Evolutionary conservation across 73 alveolate species (phyloP), one percentile per base, ranked within the genome.

Genomic region (Blepharisma stoltei): DNA sequence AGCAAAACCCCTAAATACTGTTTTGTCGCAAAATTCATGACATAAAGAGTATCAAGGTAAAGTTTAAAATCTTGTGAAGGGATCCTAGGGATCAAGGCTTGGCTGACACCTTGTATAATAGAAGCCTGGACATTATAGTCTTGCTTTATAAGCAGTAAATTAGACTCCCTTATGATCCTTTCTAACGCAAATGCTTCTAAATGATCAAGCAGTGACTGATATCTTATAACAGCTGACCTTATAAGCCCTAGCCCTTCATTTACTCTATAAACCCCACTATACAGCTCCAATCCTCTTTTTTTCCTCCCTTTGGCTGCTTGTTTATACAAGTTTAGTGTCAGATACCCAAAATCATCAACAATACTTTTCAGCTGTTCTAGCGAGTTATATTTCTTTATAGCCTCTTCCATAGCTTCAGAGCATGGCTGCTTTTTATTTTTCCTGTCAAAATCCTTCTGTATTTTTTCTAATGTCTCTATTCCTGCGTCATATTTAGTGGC

Each of bases 211-310:
- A 18, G 49, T 4, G 14, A n/a, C 14, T 60, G 38, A 60, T 14
- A 60, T 18, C 73, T 14, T 14, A 60, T 60, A 60, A 25, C 45
- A 0, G 46, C 73, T 25, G 73, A 60, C 5, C 18, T 38, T 60
- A 60, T 14, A 18, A 60, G 45, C 45, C 48, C 37, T 18, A 60
- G 5, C 2, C 73, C 73, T 60, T 60, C 73, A 5, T 60, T 60
- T 20, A 60, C 46, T 18, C 73, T 14, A 25, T 60, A 60, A 14
- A 8, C 18, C 2, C 73, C 18, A 60, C 73, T 60, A 14, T 14
- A 9, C 6, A 60, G 46, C 23, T 60, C 73, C 0, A 60, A 47
- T 18, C 73, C 73, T 60, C 73, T 14, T 18, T 47, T 14, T 9
- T 9, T 60, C 23, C 38, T 60, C 37, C 46, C n/a, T 8, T 60